Percentiles rank a stretch among this genome's conserved stretches.
Conservation (phyloP, 2,329 filamentous ascomycete species). For the Sarocladium strictum region DNA sequence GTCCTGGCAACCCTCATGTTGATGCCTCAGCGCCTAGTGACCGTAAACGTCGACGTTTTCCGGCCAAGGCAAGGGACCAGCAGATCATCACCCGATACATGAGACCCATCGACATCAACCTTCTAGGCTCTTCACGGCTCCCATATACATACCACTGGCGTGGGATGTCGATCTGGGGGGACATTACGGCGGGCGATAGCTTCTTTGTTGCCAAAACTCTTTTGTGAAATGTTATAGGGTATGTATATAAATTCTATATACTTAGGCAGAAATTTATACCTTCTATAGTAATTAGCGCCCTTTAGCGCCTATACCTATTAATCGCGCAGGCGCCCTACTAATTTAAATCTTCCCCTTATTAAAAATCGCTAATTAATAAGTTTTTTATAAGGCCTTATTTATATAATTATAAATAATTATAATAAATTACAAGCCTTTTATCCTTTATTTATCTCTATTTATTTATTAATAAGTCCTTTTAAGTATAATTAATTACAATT, state of each 20-base stretch:
- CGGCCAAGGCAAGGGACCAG: background rate
- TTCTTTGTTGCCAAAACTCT: background rate
- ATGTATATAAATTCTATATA: background rate
- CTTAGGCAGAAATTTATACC: background rate
- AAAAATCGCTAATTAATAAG: background rate
- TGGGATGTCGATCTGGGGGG: background rate
- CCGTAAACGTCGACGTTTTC: background rate
- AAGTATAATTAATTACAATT: background rate
- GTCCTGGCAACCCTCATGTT: background rate
- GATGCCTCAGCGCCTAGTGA: background rate
- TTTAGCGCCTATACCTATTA: background rate
- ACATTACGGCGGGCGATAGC: background rate
- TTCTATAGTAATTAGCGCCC: background rate
- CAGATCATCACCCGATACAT: slow-evolving; percentile 1
- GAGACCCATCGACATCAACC: background rate
- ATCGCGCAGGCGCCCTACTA: too few species aligned
- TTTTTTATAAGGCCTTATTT: background rate
- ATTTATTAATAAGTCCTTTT: background rate
- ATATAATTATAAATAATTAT: background rate
- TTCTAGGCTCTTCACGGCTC: background rate
- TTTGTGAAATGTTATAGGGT: background rate
- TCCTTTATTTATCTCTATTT: background rate
- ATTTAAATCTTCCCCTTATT: background rate
- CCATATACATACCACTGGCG: background rate
- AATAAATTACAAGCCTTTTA: too few species aligned